Conservation (phyloP, 2,329 filamentous ascomycete species). For the Fusarium paranaense region DNA sequence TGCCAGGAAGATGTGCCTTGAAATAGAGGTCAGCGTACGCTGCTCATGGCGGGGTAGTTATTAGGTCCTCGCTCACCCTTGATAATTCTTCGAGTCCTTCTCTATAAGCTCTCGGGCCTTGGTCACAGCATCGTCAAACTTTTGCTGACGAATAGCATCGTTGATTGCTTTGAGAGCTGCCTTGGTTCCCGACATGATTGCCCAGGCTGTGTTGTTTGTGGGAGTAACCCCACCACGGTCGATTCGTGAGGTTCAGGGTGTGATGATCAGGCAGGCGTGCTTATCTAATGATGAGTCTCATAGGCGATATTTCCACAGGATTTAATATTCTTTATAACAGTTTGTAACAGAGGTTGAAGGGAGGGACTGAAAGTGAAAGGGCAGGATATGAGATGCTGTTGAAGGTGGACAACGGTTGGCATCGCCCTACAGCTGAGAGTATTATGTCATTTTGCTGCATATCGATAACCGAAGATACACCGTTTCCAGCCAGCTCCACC, state of each 20-base stretch:
- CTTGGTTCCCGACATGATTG: constrained; percentile 70
- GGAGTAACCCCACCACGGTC: constrained; percentile 35
- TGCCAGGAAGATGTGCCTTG: constrained; percentile 84
- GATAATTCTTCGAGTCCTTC: constrained; percentile 82
- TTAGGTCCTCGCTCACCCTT: constrained; percentile 69
- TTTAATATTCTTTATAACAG: not conserved
- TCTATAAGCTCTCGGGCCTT: constrained; percentile 77
- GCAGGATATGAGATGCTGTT: not conserved
- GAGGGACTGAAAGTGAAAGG: not conserved
- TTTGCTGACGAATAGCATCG: constrained; percentile 79
- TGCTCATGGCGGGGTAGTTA: constrained; percentile 22
- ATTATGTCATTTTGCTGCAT: not conserved
- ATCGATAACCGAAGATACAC: constrained; percentile 1
- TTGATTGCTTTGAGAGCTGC: constrained; percentile 84
- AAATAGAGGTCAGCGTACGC: constrained; percentile 22
- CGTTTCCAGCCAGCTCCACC: not conserved
- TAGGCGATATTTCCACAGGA: not conserved
- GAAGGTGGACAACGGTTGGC: not conserved
- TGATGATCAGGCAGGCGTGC: not conserved
- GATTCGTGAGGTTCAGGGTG: not conserved
- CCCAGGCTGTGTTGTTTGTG: constrained; percentile 19
- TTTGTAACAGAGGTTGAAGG: not conserved
- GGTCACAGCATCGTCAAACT: constrained; percentile 80
- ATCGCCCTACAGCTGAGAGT: not conserved
- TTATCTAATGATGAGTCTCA: not conserved